Conservation (phyloP, 768 basidiomycete genomes). For the Solioccasus polychromus region DNA sequence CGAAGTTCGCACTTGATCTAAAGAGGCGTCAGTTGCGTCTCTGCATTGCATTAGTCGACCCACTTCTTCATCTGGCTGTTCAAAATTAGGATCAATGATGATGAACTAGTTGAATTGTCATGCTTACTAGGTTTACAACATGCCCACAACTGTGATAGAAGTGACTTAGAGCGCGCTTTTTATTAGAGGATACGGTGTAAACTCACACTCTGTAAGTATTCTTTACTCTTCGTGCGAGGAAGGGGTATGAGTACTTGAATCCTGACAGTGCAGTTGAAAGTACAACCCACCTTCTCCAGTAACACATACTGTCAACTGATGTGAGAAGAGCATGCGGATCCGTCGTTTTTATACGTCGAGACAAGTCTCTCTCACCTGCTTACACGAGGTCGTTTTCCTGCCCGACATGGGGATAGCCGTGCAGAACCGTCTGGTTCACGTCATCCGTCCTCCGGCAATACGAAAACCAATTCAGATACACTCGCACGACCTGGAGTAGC, state of each 20-base stretch:
- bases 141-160: conserved; percentile 48
- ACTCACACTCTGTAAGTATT: conserved; percentile 53
- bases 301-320: conserved; percentile 46
- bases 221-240: conserved; percentile 42
- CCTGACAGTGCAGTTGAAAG: background rate
- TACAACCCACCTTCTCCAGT: conserved; percentile 52
- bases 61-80: conserved; percentile 61
- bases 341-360: conserved; percentile 30
- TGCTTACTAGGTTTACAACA: conserved; percentile 47
- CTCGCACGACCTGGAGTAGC: conserved; percentile 28
- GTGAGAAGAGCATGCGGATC: conserved; percentile 1
- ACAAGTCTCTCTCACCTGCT: conserved; percentile 25
- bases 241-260: conserved; percentile 26
- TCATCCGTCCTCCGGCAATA: conserved; percentile 24
- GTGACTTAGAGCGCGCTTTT: conserved; percentile 4
- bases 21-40: conserved; percentile 11
- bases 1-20: conserved; percentile 63
- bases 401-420: conserved; percentile 25
- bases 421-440: conserved; percentile 23
- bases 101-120: background rate
- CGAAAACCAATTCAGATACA: conserved; percentile 25
- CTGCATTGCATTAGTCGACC: conserved; percentile 1
- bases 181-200: background rate
- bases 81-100: conserved; percentile 6
- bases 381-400: conserved; percentile 25